Percentiles rank a stretch among this genome's conserved stretches.
Conservation (phyloP, 495 filamentous ascomycete genomes). For the Penicillium chermesinum region DNA sequence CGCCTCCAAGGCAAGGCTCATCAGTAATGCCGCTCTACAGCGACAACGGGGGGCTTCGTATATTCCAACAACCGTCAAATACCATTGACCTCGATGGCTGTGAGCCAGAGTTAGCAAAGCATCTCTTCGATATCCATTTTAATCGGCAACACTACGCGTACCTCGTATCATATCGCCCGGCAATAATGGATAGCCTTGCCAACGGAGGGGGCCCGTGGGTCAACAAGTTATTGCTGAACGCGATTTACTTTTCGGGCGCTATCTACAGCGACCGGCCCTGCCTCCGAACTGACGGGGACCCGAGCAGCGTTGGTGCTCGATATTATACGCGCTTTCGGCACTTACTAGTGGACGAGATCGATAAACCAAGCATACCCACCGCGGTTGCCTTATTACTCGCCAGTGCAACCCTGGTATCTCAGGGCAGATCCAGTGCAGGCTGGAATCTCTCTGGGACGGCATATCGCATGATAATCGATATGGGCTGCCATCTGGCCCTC, state of each 20-base stretch:
- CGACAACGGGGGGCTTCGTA: conserved; percentile 1
- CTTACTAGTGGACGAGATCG: conserved; percentile 14
- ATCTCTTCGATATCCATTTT: conserved; percentile 21
- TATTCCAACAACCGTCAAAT: not conserved
- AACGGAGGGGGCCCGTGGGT: conserved; percentile 30
- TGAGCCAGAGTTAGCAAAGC: conserved; percentile 7
- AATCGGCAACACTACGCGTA: conserved; percentile 30
- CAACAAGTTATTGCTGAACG: conserved; percentile 33
- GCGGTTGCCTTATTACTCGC: conserved; percentile 22
- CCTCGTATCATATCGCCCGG: conserved; percentile 32
- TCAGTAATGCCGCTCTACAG: conserved; percentile 3
- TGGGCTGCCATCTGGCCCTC: conserved; percentile 26
- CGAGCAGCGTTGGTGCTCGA: conserved; percentile 12
- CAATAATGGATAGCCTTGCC: conserved; percentile 34
- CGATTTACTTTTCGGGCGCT: conserved; percentile 31
- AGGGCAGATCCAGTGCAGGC: conserved; percentile 18
- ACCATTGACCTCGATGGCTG: conserved; percentile 1
- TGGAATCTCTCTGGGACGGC: conserved; percentile 36
- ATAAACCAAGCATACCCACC: conserved; percentile 22
- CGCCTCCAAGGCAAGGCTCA: not conserved
- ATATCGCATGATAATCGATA: conserved; percentile 32
- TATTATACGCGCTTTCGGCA: conserved; percentile 24
- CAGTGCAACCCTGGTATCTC: conserved; percentile 17
- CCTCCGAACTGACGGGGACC: conserved; percentile 16
- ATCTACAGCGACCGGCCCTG: conserved; percentile 24